Base-by-base conservation (phyloP, 2,329 filamentous ascomycete species). In the Dactylella cylindrospora region DNA sequence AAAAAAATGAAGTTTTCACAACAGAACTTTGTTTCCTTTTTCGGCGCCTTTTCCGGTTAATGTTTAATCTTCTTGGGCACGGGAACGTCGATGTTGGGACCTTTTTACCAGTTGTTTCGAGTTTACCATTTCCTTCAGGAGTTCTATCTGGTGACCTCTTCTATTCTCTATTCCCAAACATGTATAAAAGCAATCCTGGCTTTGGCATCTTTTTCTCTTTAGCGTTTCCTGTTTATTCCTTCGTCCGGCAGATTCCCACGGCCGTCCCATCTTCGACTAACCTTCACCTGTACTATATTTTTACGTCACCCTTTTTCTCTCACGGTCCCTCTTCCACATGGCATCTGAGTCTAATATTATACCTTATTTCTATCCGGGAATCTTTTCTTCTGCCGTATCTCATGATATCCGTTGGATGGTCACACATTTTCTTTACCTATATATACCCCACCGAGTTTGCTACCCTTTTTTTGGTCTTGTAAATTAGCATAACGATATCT, bases 1-100 rank as follows among this genome's bases (percentile, higher is more conserved):
- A 67, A 67, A 57, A 40, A 64, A 64, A 44, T 43, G 20, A 17
- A 49, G 36, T 49, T 35, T 54, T 61, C 33, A 36, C 10, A 33
- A 26, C 39, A 15, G 28, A 23, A 39, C 28, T 54, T 39, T 13
- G 43, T 23, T 8, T 32, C n/a, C n/a, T n/a, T n/a, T n/a, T n/a
- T n/a, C n/a, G n/a, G n/a, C n/a, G n/a, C n/a, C n/a, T 40, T 46
- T 32, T 40, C 29, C 41, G 35, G 36, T 35, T 50, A 57, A 49
- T 39, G 35, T 40, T 40, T 40, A 6, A 7, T 23, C 3, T 25
- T 12, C 12, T 20, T 20, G 15, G 8, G 15, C 35, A 10, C 20
- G 36, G 36, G 45, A 53, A 44, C 33, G 33, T 39, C 19, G 57
- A 49, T 53, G 25, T 49, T 49, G 36, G 44, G 10, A 13, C 38